phyloP scores from a whole-genome alignment of 148 eudicot species.

The Persicaria maculosa region DNA sequence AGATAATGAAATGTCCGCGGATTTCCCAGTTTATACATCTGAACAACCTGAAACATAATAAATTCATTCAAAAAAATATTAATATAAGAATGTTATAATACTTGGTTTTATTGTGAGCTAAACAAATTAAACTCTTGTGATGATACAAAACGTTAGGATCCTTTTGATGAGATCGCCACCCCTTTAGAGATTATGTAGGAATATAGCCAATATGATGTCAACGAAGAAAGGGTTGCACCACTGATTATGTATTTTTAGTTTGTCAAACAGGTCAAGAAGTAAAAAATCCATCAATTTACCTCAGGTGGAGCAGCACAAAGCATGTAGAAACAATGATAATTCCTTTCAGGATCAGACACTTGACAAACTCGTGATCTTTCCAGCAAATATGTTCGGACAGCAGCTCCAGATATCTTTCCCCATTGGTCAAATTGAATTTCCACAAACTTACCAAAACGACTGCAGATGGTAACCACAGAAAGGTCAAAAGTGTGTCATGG shows the following conservation, averaged over 20 bases:
- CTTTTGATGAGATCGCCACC: background rate
- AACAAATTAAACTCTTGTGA: background rate
- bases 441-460: conserved; percentile 99
- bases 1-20: conserved; percentile 88
- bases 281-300: conserved; percentile 33
- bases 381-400: conserved; percentile 85
- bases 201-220: background rate
- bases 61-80: background rate
- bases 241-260: background rate
- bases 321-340: conserved; percentile 99
- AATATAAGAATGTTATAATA: background rate
- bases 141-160: background rate
- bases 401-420: conserved; percentile 97
- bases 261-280: background rate
- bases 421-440: conserved; percentile 85
- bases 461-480: conserved; percentile 26
- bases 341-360: conserved; percentile 94
- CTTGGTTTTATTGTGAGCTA: background rate
- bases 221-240: background rate
- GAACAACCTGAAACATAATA: conserved; percentile 47
- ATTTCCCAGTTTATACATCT: conserved; percentile 76
- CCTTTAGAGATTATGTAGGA: background rate
- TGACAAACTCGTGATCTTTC: conserved; percentile 99
- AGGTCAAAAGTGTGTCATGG: conserved; percentile 14
- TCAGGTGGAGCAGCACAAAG: conserved; percentile 94